Evolutionary conservation across 1,284 basidiomycete species (phyloP).

Genomic region (Sphaerobolus stellatus): DNA sequence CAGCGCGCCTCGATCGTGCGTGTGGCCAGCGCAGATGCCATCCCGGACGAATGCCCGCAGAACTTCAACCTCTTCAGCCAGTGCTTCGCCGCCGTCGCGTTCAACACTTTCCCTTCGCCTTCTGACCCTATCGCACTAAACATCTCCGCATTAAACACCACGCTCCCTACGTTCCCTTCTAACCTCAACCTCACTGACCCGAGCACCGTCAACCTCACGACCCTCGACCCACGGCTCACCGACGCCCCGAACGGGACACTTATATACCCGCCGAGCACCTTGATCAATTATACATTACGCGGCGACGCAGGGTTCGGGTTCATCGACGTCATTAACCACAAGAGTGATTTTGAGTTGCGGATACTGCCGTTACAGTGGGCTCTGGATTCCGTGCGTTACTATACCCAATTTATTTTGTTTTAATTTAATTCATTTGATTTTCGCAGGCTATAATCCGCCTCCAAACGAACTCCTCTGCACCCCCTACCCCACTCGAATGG

Average conservation of each 20-base stretch:
- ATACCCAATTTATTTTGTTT: not conserved
- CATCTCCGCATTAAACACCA: not conserved
- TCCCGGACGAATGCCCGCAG: slow-evolving; percentile 62
- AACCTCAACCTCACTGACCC: not conserved
- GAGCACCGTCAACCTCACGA: not conserved
- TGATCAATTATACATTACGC: slow-evolving; percentile 69
- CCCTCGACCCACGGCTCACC: not conserved
- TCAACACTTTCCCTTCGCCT: slow-evolving; percentile 55
- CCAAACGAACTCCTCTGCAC: slow-evolving; percentile 48
- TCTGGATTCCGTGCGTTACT: slow-evolving; percentile 57
- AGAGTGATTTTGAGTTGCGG: slow-evolving; percentile 66
- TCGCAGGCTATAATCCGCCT: slow-evolving; percentile 64
- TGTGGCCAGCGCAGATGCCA: slow-evolving; percentile 46
- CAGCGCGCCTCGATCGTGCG: slow-evolving; percentile 49
- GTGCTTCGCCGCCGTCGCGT: slow-evolving; percentile 72
- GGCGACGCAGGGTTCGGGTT: slow-evolving; percentile 64
- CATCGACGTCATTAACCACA: slow-evolving; percentile 64
- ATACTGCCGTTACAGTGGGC: slow-evolving; percentile 77
- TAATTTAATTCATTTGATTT: slow-evolving; percentile 2
- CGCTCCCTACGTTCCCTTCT: not conserved
- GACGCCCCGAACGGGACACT: slow-evolving; percentile 23
- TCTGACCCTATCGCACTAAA: too few relatives aligned
- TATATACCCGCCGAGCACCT: slow-evolving; percentile 18
- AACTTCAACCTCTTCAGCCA: slow-evolving; percentile 70
- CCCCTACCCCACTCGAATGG: slow-evolving; percentile 63